Base-by-base conservation (phyloP, 2,329 filamentous ascomycete species). In the Aureobasidium pullulans region DNA sequence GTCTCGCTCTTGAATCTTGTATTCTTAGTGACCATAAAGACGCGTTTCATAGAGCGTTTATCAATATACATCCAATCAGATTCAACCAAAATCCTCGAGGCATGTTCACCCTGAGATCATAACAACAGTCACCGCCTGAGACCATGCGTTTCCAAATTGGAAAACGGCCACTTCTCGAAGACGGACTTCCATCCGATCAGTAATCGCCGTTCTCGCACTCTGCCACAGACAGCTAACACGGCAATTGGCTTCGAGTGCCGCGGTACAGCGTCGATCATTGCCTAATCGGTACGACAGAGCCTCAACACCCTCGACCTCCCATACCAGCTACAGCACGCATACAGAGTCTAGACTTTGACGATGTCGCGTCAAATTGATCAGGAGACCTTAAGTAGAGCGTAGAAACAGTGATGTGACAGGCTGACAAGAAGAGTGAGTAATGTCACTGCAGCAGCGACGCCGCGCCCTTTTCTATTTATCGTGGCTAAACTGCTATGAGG, bases 401-500 rank as follows among this genome's bases (percentile, higher is more conserved):
- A 2, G 10, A 13, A 15, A 34, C 39, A 9, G 23, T 19, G 16
- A 16, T 13, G 28, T n/a, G 11, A 32, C 23, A 34, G 6, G 37
- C 50, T 54, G 15, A 23, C 37, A 34, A 2, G 28, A 15, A 32
- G 34, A 13, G 23, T 43, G 15, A 15, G 37, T 6, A 13, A 15
- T 19, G 9, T 32, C 39, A 15, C 16, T 36, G 28, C 39, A 8
- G 28, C 37, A 16, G 34, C 34, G 50, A 54, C 19, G 39, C n/a
- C 37, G 39, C 29, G 28, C 28, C 23, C 50, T 43, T 54, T 42
- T 43, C 15, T 34, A 54, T 43, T 34, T 40, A 52, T 40, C 37
- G n/a, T 42, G 50, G 50, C 39, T 54, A 54, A 54, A 36, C 50
- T 54, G 50, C 16, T 54, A 37, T 32, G 50, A 34, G 50, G 50